phyloP scores from a whole-genome alignment of 306 rosid genomes.

The Cucurbita argyrosperma region DNA sequence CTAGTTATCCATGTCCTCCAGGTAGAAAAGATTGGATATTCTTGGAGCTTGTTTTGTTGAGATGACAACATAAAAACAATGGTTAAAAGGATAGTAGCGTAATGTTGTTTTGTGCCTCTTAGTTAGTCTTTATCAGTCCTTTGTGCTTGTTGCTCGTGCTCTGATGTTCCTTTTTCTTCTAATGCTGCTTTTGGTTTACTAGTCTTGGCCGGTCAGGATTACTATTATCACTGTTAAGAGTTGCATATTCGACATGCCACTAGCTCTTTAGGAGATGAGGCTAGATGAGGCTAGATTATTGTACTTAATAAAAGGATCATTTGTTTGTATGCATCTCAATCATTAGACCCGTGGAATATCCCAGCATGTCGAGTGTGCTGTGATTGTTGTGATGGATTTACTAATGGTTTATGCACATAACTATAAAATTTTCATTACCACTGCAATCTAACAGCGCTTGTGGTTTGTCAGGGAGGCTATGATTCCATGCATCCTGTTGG shows the following conservation, averaged over 20 bases:
- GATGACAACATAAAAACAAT: background rate
- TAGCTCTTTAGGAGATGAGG: background rate
- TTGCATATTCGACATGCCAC: background rate
- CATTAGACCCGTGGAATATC: background rate
- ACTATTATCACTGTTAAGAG: background rate
- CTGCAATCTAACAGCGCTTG: conserved; percentile 17
- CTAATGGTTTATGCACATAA: background rate
- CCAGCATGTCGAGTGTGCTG: background rate
- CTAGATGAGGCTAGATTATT: background rate
- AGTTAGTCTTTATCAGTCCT: background rate
- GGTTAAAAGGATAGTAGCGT: background rate
- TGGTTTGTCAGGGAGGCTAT: conserved; percentile 84
- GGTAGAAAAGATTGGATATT: background rate
- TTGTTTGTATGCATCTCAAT: background rate
- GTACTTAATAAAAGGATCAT: background rate
- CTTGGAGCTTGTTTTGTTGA: background rate
- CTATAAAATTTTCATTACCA: background rate
- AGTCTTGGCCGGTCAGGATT: background rate
- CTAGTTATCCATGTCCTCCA: background rate
- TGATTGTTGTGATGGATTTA: background rate
- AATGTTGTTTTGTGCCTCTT: background rate
- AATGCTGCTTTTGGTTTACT: background rate
- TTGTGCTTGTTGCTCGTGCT: background rate
- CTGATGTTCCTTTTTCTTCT: background rate
- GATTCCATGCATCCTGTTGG: conserved; percentile 98